These are phyloP conservation scores for Claviceps citrina DNA, from an alignment of 2,329 filamentous ascomycete genomes.

Conservation along the genomic window DNA sequence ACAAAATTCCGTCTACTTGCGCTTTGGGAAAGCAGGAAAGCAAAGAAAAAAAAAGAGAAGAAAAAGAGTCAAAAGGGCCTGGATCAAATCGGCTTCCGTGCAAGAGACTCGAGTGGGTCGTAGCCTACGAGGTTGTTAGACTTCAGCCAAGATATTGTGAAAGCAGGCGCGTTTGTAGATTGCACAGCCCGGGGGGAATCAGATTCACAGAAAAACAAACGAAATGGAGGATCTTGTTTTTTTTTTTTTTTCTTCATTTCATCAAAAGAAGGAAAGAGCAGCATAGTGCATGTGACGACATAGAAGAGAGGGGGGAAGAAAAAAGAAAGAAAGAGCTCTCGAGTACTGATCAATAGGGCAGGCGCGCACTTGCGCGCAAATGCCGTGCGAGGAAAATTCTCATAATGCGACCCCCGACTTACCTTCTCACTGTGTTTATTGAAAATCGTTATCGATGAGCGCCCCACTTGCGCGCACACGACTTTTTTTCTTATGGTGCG, in stretches of 20 bases:
- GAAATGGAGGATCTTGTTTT: too few relatives aligned
- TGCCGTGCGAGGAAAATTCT: background rate
- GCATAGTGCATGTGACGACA: background rate
- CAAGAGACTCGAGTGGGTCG: background rate
- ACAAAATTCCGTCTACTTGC: background rate
- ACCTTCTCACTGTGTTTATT: background rate
- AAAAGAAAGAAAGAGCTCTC: background rate
- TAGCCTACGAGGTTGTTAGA: too few relatives aligned
- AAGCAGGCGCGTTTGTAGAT: background rate
- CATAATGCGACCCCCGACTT: background rate
- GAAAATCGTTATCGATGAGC: too few relatives aligned
- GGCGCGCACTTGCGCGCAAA: background rate
- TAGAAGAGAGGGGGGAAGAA: background rate
- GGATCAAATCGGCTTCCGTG: too few relatives aligned
- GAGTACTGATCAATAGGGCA: too few relatives aligned
- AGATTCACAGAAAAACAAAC: too few relatives aligned
- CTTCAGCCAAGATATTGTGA: too few relatives aligned
- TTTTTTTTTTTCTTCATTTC: too few relatives aligned
- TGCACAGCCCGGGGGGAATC: too few relatives aligned
- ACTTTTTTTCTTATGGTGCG: too few relatives aligned
- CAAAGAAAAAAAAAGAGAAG: background rate
- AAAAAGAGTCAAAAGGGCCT: background rate
- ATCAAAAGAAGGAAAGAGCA: background rate
- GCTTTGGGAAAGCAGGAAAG: background rate
- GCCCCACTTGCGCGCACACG: background rate